phyloP scores from a whole-genome alignment of 306 rosid genomes.

The Ormosia emarginata region DNA sequence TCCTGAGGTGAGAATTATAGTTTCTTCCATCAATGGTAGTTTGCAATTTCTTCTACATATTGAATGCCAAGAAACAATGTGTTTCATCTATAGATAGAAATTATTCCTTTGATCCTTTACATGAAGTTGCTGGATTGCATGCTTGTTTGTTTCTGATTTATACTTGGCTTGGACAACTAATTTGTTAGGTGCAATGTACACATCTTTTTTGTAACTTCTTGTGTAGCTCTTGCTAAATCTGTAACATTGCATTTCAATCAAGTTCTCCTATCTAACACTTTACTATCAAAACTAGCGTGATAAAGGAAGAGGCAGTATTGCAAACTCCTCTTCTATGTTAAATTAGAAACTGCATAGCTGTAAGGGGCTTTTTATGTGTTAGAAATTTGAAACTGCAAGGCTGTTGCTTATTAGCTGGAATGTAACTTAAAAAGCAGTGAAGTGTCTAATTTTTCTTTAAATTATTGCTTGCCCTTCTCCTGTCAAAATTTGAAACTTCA shows the following conservation, averaged over 20 bases:
- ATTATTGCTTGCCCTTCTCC: background rate
- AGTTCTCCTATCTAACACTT: background rate
- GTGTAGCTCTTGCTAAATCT: background rate
- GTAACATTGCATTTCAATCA: background rate
- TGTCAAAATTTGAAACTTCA: background rate
- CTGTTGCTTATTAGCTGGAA: background rate
- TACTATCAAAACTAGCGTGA: background rate
- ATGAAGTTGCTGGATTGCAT: background rate
- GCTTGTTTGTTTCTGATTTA: background rate
- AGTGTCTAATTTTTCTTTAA: background rate
- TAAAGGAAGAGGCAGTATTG: background rate
- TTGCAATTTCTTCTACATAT: background rate
- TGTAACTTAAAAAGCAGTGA: background rate
- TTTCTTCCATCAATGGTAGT: background rate
- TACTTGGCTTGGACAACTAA: background rate
- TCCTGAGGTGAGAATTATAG: slow-evolving; percentile 62
- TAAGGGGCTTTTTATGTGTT: background rate
- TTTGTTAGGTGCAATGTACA: background rate
- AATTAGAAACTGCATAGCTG: background rate
- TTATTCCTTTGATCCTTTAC: background rate
- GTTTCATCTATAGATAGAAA: background rate
- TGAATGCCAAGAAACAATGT: background rate
- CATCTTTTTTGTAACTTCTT: background rate
- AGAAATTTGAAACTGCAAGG: background rate
- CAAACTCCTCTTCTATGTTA: background rate